Evolutionary conservation across 163 green algal genomes (phyloP).

Genomic region (Botryococcus braunii): DNA sequence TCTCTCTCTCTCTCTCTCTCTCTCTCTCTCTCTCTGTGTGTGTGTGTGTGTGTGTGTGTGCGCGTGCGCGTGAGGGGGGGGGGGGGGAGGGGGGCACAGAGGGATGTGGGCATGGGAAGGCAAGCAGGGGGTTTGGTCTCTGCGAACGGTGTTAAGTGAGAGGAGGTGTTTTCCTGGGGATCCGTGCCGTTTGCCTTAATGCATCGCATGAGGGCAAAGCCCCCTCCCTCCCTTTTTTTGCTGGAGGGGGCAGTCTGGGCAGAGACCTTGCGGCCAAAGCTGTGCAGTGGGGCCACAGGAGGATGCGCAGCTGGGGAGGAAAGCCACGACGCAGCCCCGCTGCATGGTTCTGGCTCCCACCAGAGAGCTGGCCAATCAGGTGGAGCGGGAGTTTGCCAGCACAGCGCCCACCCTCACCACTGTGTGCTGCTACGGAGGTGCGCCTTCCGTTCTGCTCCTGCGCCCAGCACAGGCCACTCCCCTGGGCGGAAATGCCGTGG

Average conservation of each 20-base stretch:
- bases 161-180: neutral
- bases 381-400: constrained; percentile 18
- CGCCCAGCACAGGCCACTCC: no score
- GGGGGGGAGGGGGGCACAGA: no score
- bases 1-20: no score
- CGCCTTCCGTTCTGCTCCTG: constrained; percentile 12
- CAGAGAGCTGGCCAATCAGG: constrained; percentile 94
- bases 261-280: neutral
- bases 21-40: no score
- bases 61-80: no score
- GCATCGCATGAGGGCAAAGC: no score
- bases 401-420: neutral
- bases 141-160: neutral
- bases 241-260: neutral
- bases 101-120: no score
- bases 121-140: neutral
- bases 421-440: constrained; percentile 11
- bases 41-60: no score
- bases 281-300: constrained; percentile 11
- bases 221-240: neutral
- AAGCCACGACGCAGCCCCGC: constrained; percentile 38
- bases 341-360: constrained; percentile 91
- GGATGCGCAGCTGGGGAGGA: constrained; percentile 12
- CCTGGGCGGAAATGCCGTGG: no score
- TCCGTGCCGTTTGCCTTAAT: no score